Conservation (phyloP, 108 stramenopile species). For the Epithemia pelagica region DNA sequence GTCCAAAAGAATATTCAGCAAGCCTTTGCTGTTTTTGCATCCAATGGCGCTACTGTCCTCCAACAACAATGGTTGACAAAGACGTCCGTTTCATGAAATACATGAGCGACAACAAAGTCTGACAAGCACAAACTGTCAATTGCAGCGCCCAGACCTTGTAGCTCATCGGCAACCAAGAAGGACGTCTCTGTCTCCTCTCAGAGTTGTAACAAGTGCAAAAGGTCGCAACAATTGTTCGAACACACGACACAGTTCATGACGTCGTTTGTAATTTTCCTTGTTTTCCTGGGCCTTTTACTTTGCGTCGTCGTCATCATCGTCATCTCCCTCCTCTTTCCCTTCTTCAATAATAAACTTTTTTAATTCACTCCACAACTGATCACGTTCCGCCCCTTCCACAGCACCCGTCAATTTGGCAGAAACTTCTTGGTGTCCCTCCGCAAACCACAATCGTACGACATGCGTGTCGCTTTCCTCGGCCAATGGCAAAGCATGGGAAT, state of each 20-base stretch:
- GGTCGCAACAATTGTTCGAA: too few relatives aligned
- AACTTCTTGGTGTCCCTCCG: conserved; percentile 40
- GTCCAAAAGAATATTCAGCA: background rate
- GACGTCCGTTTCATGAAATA: too few relatives aligned
- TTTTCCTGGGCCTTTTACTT: too few relatives aligned
- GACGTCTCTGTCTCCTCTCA: too few relatives aligned
- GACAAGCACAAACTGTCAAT: too few relatives aligned
- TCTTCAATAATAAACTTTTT: conserved; percentile 71
- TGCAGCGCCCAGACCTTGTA: too few relatives aligned
- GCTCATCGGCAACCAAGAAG: too few relatives aligned
- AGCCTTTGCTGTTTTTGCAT: background rate
- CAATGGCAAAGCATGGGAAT: conserved; percentile 62
- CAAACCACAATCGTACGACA: conserved; percentile 63
- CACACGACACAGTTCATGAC: too few relatives aligned
- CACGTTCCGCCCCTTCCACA: conserved; percentile 62
- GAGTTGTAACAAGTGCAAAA: too few relatives aligned
- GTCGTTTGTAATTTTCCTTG: too few relatives aligned
- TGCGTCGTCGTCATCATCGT: conserved; percentile 40
- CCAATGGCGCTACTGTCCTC: background rate
- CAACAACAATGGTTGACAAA: background rate
- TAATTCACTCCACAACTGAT: conserved; percentile 56
- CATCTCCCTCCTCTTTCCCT: conserved; percentile 71
- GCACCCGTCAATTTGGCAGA: conserved; percentile 59
- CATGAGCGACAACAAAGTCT: conserved; percentile 1
- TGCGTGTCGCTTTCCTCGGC: conserved; percentile 54